Percentiles rank a stretch among this genome's conserved stretches.
These are phyloP conservation scores for Usnea hakonensis DNA, from an alignment of 495 filamentous ascomycete genomes.

Conservation along the genomic window DNA sequence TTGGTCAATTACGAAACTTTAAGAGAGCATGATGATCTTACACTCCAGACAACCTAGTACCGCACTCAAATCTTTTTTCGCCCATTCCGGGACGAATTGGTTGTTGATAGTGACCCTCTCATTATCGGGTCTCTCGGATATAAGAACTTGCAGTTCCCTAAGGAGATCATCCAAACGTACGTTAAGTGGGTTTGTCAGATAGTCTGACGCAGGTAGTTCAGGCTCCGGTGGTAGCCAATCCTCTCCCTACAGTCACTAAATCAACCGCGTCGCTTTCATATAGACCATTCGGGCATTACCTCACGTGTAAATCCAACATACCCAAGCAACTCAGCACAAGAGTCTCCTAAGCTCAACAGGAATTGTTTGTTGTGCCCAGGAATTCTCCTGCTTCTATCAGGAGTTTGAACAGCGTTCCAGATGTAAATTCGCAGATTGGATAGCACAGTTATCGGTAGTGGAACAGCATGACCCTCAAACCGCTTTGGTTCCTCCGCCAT, in stretches of 20 bases:
- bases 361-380: slow-evolving; percentile 65
- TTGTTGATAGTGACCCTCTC: slow-evolving; percentile 38
- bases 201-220: slow-evolving; percentile 29
- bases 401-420: slow-evolving; percentile 47
- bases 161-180: slow-evolving; percentile 49
- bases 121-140: slow-evolving; percentile 35
- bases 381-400: slow-evolving; percentile 45
- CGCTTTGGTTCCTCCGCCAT: slow-evolving; percentile 50
- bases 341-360: slow-evolving; percentile 55
- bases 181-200: slow-evolving; percentile 39
- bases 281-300: slow-evolving; percentile 25
- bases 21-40: slow-evolving; percentile 24
- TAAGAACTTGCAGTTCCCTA: slow-evolving; percentile 44
- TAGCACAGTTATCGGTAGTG: slow-evolving; percentile 44
- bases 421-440: slow-evolving; percentile 55
- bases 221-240: slow-evolving; percentile 43
- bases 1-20: not conserved
- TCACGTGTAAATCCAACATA: slow-evolving; percentile 52
- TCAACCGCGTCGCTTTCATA: not conserved
- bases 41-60: slow-evolving; percentile 45
- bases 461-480: slow-evolving; percentile 44
- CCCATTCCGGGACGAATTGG: slow-evolving; percentile 27
- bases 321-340: slow-evolving; percentile 54
- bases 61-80: slow-evolving; percentile 34
- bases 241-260: slow-evolving; percentile 17